Percentiles rank a stretch among this genome's conserved stretches.
These are phyloP conservation scores for Mycena galopus DNA, from an alignment of 768 basidiomycete species.

Conservation along the genomic window DNA sequence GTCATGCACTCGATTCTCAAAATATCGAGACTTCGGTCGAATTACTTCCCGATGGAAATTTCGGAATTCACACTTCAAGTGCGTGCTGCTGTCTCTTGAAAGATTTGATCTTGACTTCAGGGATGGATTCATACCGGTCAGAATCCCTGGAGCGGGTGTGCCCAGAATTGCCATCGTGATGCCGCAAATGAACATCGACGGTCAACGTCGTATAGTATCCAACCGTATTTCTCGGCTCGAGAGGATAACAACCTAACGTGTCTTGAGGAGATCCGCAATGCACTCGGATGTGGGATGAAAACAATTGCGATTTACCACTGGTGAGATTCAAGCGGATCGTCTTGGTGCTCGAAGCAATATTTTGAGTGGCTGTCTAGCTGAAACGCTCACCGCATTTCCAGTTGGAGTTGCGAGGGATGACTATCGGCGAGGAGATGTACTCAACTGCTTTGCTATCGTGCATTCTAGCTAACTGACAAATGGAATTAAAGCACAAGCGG, in stretches of 20 bases:
- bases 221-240: constrained; percentile 32
- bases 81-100: not conserved
- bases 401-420: constrained; percentile 45
- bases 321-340: constrained; percentile 3
- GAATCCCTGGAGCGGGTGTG: constrained; percentile 39
- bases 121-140: constrained; percentile 49
- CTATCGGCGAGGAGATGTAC: constrained; percentile 52
- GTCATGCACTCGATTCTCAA: constrained; percentile 44
- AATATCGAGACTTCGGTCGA: constrained; percentile 45
- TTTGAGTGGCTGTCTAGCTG: not conserved
- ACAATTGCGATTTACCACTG: constrained; percentile 12
- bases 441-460: too few relatives aligned
- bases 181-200: constrained; percentile 41
- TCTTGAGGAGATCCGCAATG: constrained; percentile 25
- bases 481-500: too few relatives aligned
- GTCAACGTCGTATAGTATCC: constrained; percentile 36
- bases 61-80: constrained; percentile 48
- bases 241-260: not conserved
- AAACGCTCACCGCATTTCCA: not conserved
- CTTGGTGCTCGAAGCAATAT: constrained; percentile 41
- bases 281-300: constrained; percentile 25
- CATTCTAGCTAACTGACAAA: too few relatives aligned
- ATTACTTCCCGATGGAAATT: constrained; percentile 37
- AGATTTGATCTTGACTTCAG: not conserved
- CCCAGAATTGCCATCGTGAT: constrained; percentile 47